Conservation (phyloP, 108 stramenopile species). For the Pseudonitzschia pungens region DNA sequence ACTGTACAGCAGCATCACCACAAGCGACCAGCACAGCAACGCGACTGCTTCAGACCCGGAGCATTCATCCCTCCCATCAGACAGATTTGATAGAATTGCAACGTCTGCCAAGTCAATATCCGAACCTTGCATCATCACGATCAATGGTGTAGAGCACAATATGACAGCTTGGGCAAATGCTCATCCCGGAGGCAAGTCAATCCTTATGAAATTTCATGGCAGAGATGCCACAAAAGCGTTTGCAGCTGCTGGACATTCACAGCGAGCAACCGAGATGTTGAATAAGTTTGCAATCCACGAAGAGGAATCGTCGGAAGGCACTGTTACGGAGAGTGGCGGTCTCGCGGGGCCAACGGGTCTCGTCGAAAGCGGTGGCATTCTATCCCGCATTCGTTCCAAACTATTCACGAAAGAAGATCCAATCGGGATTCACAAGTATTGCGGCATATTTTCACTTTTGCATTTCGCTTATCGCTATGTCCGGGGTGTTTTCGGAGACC, state of each 20-base stretch:
- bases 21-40: no score
- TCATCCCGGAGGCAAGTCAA: constrained; percentile 58
- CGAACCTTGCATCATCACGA: constrained; percentile 36
- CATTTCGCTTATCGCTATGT: constrained; percentile 45
- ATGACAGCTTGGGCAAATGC: constrained; percentile 64
- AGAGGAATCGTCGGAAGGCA: constrained; percentile 6
- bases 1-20: no score
- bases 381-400: constrained; percentile 30
- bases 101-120: constrained; percentile 9
- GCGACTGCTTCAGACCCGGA: no score
- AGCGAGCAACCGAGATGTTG: constrained; percentile 46
- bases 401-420: constrained; percentile 70
- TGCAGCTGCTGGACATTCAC: constrained; percentile 55
- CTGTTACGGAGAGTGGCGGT: no score
- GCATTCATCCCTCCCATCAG: background rate
- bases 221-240: constrained; percentile 65
- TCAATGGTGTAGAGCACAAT: constrained; percentile 41
- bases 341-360: background rate
- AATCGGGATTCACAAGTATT: constrained; percentile 55
- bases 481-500: constrained; percentile 58
- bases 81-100: constrained; percentile 33
- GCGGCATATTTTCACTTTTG: constrained; percentile 52
- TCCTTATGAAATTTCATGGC: constrained; percentile 53
- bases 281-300: constrained; percentile 28
- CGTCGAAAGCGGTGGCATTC: background rate